These are phyloP conservation scores for Colletotrichum sp. DNA, from an alignment of 2,329 filamentous ascomycete genomes.

Conservation along the genomic window DNA sequence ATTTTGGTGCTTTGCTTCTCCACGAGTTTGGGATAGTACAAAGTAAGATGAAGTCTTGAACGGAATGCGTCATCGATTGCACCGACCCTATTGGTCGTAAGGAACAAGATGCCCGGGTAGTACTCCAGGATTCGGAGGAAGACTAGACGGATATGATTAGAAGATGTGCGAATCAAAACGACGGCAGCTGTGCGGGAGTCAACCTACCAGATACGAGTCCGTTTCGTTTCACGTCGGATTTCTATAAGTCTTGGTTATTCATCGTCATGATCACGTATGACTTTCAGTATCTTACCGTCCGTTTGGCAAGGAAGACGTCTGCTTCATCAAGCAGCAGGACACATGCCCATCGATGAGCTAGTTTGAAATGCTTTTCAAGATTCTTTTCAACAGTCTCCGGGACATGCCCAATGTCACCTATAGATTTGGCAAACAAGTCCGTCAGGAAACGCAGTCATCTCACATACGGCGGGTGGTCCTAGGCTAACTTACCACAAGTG, in stretches of 20 bases:
- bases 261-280: background rate
- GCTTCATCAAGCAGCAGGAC: slow-evolving; percentile 33
- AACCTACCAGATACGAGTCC: background rate
- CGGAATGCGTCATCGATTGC: slow-evolving; percentile 53
- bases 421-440: background rate
- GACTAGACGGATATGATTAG: slow-evolving; percentile 19
- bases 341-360: slow-evolving; percentile 28
- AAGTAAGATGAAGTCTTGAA: slow-evolving; percentile 39
- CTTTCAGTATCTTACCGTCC: background rate
- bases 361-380: slow-evolving; percentile 11
- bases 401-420: slow-evolving; percentile 2
- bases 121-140: slow-evolving; percentile 56
- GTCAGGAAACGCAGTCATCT: background rate
- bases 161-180: background rate
- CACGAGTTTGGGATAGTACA: slow-evolving; percentile 35
- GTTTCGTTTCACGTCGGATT: background rate
- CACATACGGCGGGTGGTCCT: background rate
- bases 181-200: background rate
- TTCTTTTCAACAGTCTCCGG: slow-evolving; percentile 24
- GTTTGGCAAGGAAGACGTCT: slow-evolving; percentile 27
- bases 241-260: background rate
- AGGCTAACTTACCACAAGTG: slow-evolving; percentile 17
- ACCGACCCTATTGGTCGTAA: slow-evolving; percentile 55
- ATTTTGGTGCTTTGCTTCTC: slow-evolving; percentile 19
- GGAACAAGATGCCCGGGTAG: slow-evolving; percentile 53